Conservation (phyloP, 345 rosid genomes). For the Rubroshorea leprosula region DNA sequence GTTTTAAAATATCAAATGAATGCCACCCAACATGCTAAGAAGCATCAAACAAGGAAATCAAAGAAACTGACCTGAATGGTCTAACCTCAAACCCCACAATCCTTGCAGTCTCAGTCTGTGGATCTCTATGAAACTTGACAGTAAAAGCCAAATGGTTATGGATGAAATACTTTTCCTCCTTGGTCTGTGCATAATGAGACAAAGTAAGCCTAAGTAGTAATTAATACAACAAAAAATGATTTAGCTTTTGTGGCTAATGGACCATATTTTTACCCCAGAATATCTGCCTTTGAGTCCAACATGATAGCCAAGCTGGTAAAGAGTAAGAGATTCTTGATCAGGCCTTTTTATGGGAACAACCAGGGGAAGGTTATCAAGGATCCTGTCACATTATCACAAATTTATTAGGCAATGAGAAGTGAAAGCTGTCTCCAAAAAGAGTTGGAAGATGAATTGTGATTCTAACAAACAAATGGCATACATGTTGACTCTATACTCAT, state of each 20-base stretch:
- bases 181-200: constrained; percentile 43
- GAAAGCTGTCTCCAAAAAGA: neutral
- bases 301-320: constrained; percentile 88
- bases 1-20: constrained; percentile 1
- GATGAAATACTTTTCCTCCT: constrained; percentile 81
- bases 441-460: neutral
- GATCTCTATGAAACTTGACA: constrained; percentile 80
- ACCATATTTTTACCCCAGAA: constrained; percentile 56
- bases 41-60: neutral
- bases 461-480: constrained; percentile 24
- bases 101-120: constrained; percentile 68
- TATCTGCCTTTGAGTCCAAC: constrained; percentile 90
- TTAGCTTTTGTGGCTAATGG: constrained; percentile 7
- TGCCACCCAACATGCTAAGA: neutral
- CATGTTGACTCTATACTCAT: constrained; percentile 95
- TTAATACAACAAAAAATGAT: constrained; percentile 3
- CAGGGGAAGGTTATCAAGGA: constrained; percentile 93
- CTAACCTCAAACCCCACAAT: constrained; percentile 97
- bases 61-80: constrained; percentile 62
- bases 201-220: constrained; percentile 16
- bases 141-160: constrained; percentile 87
- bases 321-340: constrained; percentile 62
- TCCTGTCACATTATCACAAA: constrained; percentile 49
- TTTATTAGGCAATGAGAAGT: constrained; percentile 16
- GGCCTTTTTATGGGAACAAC: constrained; percentile 70